Evolutionary conservation across 2,329 filamentous ascomycete genomes (phyloP).

Genomic region (Lachnellula arida): DNA sequence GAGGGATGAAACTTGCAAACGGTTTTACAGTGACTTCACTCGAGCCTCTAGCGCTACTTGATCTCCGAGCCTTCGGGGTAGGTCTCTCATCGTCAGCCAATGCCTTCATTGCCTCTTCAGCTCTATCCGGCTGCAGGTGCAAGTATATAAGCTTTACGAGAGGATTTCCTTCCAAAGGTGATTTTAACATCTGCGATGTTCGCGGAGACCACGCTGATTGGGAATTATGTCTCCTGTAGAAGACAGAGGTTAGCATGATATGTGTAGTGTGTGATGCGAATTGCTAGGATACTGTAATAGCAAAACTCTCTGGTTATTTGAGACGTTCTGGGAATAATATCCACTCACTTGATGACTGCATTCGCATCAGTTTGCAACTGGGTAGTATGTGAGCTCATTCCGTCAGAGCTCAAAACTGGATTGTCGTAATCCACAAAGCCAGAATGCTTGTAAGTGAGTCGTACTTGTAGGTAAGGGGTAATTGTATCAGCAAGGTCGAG

Average conservation of each 20-base stretch:
- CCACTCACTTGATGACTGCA: slow-evolving; percentile 39
- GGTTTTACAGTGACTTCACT: slow-evolving; percentile 19
- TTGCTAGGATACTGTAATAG: not conserved
- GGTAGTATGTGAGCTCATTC: slow-evolving; percentile 41
- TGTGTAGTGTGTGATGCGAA: no score
- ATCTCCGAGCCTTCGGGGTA: slow-evolving; percentile 11
- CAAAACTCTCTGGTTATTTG: not conserved
- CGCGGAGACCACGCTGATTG: slow-evolving; percentile 49
- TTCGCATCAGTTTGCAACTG: slow-evolving; percentile 48
- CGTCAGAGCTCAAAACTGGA: slow-evolving; percentile 17
- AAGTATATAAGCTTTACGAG: slow-evolving; percentile 25
- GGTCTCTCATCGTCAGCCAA: slow-evolving; percentile 16
- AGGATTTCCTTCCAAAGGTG: slow-evolving; percentile 13
- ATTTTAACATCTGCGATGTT: slow-evolving; percentile 33
- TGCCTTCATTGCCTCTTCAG: slow-evolving; percentile 17
- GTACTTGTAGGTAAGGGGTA: slow-evolving; percentile 47
- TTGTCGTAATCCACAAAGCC: slow-evolving; percentile 41
- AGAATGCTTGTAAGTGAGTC: slow-evolving; percentile 52
- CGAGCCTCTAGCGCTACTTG: slow-evolving; percentile 1
- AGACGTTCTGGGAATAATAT: not conserved
- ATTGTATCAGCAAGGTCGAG: slow-evolving; percentile 46
- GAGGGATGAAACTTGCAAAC: slow-evolving; percentile 3
- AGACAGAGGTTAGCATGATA: not conserved
- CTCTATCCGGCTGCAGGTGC: slow-evolving; percentile 20
- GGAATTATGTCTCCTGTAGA: slow-evolving; percentile 39